These are phyloP conservation scores for Schizosaccharomyces cryophilus DNA, from an alignment of 805 yeast genomes.

Conservation along the genomic window DNA sequence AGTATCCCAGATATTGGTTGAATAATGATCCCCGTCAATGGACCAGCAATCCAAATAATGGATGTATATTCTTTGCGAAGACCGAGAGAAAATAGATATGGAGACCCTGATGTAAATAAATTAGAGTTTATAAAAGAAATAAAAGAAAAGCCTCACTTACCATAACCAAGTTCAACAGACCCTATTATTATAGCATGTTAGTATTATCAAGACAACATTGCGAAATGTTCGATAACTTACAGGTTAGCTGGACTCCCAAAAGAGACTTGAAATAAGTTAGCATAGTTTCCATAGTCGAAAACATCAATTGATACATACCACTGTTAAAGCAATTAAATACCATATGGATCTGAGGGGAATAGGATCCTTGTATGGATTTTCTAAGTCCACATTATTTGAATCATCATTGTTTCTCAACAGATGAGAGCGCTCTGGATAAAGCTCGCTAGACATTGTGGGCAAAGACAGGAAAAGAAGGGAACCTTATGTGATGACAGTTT, in stretches of 20 bases:
- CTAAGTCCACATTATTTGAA: too few relatives aligned
- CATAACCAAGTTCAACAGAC: conserved; percentile 32
- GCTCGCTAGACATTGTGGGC: too few relatives aligned
- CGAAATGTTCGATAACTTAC: too few relatives aligned
- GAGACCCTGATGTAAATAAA: conserved; percentile 13
- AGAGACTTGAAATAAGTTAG: too few relatives aligned
- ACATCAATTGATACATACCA: background rate
- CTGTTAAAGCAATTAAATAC: background rate
- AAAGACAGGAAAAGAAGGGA: too few relatives aligned
- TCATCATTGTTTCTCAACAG: too few relatives aligned
- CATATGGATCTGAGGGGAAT: background rate
- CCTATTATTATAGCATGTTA: conserved; percentile 28
- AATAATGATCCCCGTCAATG: conserved; percentile 35
- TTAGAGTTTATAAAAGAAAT: background rate
- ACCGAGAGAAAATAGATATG: conserved; percentile 36
- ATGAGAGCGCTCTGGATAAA: too few relatives aligned
- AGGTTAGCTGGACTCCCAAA: too few relatives aligned
- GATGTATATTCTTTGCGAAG: conserved; percentile 31
- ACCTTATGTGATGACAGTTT: too few relatives aligned
- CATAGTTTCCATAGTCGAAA: too few relatives aligned
- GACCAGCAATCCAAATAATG: conserved; percentile 44
- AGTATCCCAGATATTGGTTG: conserved; percentile 39
- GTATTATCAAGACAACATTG: too few relatives aligned
- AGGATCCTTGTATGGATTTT: too few relatives aligned
- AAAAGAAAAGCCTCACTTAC: conserved; percentile 2